These are phyloP conservation scores for Chlorophyllum brunneum DNA, from an alignment of 768 basidiomycete genomes.

Conservation along the genomic window DNA sequence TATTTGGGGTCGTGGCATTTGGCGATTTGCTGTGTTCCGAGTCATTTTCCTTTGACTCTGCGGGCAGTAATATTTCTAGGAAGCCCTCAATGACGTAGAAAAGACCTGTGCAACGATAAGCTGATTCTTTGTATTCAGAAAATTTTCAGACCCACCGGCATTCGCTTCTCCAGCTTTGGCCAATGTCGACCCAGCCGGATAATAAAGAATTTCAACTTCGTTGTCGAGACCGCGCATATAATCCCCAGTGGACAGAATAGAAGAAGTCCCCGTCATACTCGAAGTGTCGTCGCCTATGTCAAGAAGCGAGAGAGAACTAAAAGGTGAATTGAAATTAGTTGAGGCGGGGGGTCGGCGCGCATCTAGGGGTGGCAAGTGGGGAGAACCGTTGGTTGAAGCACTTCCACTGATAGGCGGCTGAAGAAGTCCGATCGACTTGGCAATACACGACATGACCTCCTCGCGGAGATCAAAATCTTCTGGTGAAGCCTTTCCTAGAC, in stretches of 20 bases:
- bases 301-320: slow-evolving; percentile 69
- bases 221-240: slow-evolving; percentile 88
- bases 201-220: slow-evolving; percentile 94
- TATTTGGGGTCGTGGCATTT: slow-evolving; percentile 14
- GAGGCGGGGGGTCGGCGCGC: slow-evolving; percentile 30
- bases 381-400: slow-evolving; percentile 65
- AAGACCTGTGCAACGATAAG: slow-evolving; percentile 43
- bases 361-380: slow-evolving; percentile 47
- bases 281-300: slow-evolving; percentile 70
- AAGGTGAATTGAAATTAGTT: slow-evolving; percentile 56
- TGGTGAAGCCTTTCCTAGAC: slow-evolving; percentile 23
- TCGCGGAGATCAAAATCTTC: slow-evolving; percentile 94
- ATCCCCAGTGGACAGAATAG: slow-evolving; percentile 42
- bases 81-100: slow-evolving; percentile 97
- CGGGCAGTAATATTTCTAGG: slow-evolving; percentile 83
- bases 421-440: slow-evolving; percentile 91
- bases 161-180: slow-evolving; percentile 89
- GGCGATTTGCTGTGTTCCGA: slow-evolving; percentile 19
- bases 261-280: slow-evolving; percentile 60
- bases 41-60: slow-evolving; percentile 25
- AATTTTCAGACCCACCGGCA: slow-evolving; percentile 48
- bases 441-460: slow-evolving; percentile 96
- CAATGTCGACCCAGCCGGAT: slow-evolving; percentile 79
- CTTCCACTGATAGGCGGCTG: slow-evolving; percentile 77
- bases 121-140: neutral